Conservation (phyloP, 75 land plant species). For the Ceratopteris richardii region DNA sequence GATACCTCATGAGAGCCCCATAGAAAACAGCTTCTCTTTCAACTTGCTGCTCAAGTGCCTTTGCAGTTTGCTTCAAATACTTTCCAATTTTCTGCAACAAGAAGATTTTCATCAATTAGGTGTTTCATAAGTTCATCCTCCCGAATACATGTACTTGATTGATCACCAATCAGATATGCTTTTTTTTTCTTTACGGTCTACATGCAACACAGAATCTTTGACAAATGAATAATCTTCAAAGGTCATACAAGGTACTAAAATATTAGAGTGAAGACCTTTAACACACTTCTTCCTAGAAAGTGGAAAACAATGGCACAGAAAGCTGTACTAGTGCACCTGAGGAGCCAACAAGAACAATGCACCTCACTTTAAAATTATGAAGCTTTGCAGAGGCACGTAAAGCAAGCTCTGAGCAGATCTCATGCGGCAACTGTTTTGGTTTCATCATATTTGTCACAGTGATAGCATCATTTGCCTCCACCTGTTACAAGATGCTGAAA, state of each 20-base stretch:
- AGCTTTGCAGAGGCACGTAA: constrained; percentile 79
- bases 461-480: constrained; percentile 90
- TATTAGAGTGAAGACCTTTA: too few species aligned
- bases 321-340: too few species aligned
- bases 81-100: constrained; percentile 60
- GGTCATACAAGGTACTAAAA: too few species aligned
- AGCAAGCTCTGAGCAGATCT: constrained; percentile 63
- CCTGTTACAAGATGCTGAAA: constrained; percentile 31
- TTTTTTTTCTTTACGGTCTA: too few species aligned
- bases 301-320: too few species aligned
- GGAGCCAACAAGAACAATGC: too few species aligned
- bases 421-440: constrained; percentile 81
- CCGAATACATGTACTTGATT: too few species aligned
- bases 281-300: too few species aligned
- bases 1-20: constrained; percentile 87
- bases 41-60: constrained; percentile 85
- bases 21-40: constrained; percentile 87
- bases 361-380: constrained; percentile 41
- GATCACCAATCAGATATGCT: constrained; percentile 2
- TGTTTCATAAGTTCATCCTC: too few species aligned
- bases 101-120: too few species aligned
- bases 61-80: constrained; percentile 86
- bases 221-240: too few species aligned
- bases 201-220: too few species aligned
- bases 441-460: constrained; percentile 81